These are phyloP conservation scores for Mortierella sp. DNA, from an alignment of 371 early-diverging fungal genomes.

Conservation along the genomic window DNA sequence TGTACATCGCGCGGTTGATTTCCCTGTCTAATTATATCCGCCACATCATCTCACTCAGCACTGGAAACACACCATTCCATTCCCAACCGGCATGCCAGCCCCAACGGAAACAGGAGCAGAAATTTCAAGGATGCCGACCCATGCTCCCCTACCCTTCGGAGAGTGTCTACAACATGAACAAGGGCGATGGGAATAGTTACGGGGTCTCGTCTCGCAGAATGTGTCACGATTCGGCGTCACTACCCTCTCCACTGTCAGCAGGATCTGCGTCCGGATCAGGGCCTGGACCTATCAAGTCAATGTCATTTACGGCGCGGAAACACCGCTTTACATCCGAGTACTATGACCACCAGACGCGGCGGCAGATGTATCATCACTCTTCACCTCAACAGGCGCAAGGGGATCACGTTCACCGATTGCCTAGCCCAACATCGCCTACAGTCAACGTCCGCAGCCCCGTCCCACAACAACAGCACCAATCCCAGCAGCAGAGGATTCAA, in stretches of 20 bases:
- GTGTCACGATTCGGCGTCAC: background rate
- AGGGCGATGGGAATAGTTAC: background rate
- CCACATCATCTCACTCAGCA: slow-evolving; percentile 40
- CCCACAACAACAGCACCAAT: slow-evolving; percentile 6
- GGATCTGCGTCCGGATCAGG: slow-evolving; percentile 32
- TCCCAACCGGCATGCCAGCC: slow-evolving; percentile 14
- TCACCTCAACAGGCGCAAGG: slow-evolving; percentile 10
- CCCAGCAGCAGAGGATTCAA: background rate
- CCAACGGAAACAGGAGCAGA: slow-evolving; percentile 13
- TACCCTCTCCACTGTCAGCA: slow-evolving; percentile 24
- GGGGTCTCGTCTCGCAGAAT: background rate
- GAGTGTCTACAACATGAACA: too few relatives aligned
- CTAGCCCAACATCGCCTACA: slow-evolving; percentile 33
- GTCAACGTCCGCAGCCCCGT: background rate
- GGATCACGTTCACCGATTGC: slow-evolving; percentile 10
- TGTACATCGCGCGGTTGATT: slow-evolving; percentile 34
- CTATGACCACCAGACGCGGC: slow-evolving; percentile 22
- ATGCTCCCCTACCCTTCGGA: background rate
- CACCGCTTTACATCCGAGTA: slow-evolving; percentile 36
- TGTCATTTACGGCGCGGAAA: slow-evolving; percentile 17
- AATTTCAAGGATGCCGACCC: slow-evolving; percentile 6
- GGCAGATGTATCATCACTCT: slow-evolving; percentile 26
- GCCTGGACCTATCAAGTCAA: slow-evolving; percentile 43
- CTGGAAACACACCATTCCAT: slow-evolving; percentile 25
- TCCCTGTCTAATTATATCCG: slow-evolving; percentile 53